Evolutionary conservation across 352 stramenopile genomes (phyloP).

Genomic region (Globisporangium alternatum): DNA sequence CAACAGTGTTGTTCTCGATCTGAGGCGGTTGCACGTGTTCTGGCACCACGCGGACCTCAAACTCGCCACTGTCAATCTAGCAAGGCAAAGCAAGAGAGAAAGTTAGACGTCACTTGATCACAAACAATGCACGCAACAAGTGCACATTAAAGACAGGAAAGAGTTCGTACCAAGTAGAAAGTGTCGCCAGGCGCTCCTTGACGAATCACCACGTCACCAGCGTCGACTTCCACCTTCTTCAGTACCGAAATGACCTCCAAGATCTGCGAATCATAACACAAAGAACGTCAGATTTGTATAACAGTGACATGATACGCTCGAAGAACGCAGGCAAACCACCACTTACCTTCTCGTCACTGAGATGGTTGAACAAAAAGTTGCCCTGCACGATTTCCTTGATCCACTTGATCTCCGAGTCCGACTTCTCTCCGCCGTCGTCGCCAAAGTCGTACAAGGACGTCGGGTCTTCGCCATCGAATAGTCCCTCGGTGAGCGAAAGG

Average conservation of each 20-base stretch:
- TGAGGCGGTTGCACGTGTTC: slow-evolving; percentile 27
- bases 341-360: slow-evolving; percentile 82
- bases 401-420: slow-evolving; percentile 71
- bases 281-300: not conserved
- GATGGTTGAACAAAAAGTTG: slow-evolving; percentile 93
- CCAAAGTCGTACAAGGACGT: slow-evolving; percentile 32
- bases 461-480: slow-evolving; percentile 26
- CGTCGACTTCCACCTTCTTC: slow-evolving; percentile 75
- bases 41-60: slow-evolving; percentile 67
- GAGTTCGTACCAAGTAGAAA: slow-evolving; percentile 87
- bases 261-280: slow-evolving; percentile 31
- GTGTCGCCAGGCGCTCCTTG: slow-evolving; percentile 91
- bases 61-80: slow-evolving; percentile 72
- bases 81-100: not conserved
- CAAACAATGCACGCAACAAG: not conserved
- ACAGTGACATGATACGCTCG: too few species aligned
- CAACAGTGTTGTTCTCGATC: not conserved
- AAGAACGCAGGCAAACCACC: not conserved
- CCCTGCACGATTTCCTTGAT: slow-evolving; percentile 88
- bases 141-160: not conserved
- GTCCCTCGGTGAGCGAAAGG: slow-evolving; percentile 62
- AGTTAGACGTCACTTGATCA: not conserved
- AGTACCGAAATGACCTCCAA: slow-evolving; percentile 86
- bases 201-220: slow-evolving; percentile 88
- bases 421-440: slow-evolving; percentile 50